A percentile compares a stretch with the other conserved stretches of the same genome.
phyloP scores from a whole-genome alignment of 495 filamentous ascomycete species.

The Peziza echinospora region DNA sequence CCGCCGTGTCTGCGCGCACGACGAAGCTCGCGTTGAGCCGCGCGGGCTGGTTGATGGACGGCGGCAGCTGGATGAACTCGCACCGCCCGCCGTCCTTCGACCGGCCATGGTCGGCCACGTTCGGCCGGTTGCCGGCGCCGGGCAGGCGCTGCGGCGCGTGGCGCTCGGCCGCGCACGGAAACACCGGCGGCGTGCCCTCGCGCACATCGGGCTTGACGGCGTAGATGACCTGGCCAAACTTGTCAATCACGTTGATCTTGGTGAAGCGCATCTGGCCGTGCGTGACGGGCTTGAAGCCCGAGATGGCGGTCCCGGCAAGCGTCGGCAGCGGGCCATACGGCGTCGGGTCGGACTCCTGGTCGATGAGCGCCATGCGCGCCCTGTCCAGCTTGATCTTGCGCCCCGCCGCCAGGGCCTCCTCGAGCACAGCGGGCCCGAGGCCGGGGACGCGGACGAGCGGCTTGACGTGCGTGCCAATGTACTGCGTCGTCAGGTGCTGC shows the following conservation, averaged over 20 bases:
- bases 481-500: conserved; percentile 11
- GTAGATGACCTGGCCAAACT: conserved; percentile 24
- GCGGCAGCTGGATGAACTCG: conserved; percentile 27
- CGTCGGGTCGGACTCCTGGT: conserved; percentile 13
- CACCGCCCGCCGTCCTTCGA: conserved; percentile 6
- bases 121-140: not conserved
- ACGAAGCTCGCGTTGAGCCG: conserved; percentile 26
- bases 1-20: not conserved
- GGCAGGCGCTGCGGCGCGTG: not conserved
- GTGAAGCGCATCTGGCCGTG: conserved; percentile 28
- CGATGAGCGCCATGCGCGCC: not conserved
- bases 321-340: conserved; percentile 16
- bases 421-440: conserved; percentile 4
- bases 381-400: not conserved
- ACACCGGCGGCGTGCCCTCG: conserved; percentile 9
- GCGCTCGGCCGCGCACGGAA: conserved; percentile 8
- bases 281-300: conserved; percentile 25
- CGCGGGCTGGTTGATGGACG: conserved; percentile 28
- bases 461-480: conserved; percentile 28
- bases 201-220: conserved; percentile 17
- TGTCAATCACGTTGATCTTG: conserved; percentile 31
- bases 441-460: conserved; percentile 10
- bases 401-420: not conserved
- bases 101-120: conserved; percentile 11
- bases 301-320: not conserved